Percentiles rank a stretch among this genome's conserved stretches.
phyloP scores from a whole-genome alignment of 805 yeast species.

The Wickerhamomyces subpelliculosus region DNA sequence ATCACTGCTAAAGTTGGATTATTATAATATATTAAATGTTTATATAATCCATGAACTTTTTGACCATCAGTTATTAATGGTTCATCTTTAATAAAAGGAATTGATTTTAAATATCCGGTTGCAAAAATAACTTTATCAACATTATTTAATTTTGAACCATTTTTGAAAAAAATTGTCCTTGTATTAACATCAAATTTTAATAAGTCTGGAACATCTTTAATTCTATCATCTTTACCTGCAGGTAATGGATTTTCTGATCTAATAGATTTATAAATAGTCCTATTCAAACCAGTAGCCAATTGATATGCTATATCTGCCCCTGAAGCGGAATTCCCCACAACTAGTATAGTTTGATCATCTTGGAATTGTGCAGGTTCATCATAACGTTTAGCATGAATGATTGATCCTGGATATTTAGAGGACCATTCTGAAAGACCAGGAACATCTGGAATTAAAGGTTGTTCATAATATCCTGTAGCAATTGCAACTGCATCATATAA shows the following conservation, averaged over 20 bases:
- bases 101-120: conserved; percentile 65
- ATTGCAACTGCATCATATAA: conserved; percentile 54
- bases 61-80: conserved; percentile 37
- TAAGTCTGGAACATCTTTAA: conserved; percentile 38
- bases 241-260: conserved; percentile 39
- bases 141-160: conserved; percentile 37
- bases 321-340: conserved; percentile 74
- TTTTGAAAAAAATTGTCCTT: conserved; percentile 36
- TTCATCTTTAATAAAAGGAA: conserved; percentile 48
- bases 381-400: conserved; percentile 53
- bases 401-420: conserved; percentile 34
- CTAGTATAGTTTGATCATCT: conserved; percentile 37
- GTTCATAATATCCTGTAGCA: conserved; percentile 59
- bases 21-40: conserved; percentile 47
- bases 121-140: conserved; percentile 61
- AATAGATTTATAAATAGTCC: conserved; percentile 39
- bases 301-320: conserved; percentile 71
- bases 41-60: conserved; percentile 46
- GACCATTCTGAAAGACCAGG: conserved; percentile 46
- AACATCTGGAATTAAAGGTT: conserved; percentile 53
- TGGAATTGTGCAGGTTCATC: conserved; percentile 37
- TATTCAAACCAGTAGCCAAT: conserved; percentile 36
- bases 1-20: conserved; percentile 63
- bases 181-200: conserved; percentile 29
- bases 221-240: conserved; percentile 35